Conservation (phyloP, 352 stramenopile genomes). For the Aphanomyces invadans region DNA sequence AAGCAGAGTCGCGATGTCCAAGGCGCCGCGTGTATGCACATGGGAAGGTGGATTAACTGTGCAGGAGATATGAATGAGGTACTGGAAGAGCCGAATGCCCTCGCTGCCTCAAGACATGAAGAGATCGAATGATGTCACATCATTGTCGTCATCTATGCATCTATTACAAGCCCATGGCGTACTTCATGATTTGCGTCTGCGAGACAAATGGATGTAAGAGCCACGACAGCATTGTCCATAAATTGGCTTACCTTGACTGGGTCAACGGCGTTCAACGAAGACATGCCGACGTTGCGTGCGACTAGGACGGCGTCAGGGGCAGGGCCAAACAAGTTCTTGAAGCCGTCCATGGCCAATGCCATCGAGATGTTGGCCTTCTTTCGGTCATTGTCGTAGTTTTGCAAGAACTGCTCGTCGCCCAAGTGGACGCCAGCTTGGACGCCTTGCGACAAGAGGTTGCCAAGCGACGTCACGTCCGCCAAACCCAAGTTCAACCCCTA, state of each 20-base stretch:
- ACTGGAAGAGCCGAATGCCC: too few relatives aligned
- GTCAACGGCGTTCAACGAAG: conserved; percentile 75
- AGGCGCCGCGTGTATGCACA: too few relatives aligned
- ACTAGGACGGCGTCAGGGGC: conserved; percentile 57
- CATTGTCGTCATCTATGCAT: conserved; percentile 13
- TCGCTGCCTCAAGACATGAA: too few relatives aligned
- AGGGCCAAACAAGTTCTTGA: conserved; percentile 83
- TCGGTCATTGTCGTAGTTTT: conserved; percentile 81
- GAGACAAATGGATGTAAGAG: not conserved
- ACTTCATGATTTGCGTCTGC: conserved; percentile 84
- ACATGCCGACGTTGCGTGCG: conserved; percentile 81
- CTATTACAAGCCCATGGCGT: conserved; percentile 77
- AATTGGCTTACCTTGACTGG: conserved; percentile 46
- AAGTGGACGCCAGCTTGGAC: conserved; percentile 74
- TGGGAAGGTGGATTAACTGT: too few relatives aligned
- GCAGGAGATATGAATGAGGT: too few relatives aligned
- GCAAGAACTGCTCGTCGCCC: conserved; percentile 63
- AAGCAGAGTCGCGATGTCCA: too few relatives aligned
- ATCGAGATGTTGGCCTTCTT: conserved; percentile 79
- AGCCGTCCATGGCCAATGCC: conserved; percentile 80
- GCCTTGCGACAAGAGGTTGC: conserved; percentile 60
- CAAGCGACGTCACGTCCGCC: conserved; percentile 81
- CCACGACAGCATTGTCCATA: conserved; percentile 9
- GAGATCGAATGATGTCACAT: not conserved
- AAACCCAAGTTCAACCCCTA: conserved; percentile 91